Evolutionary conservation across 371 early-diverging fungal species (phyloP).

Genomic region (Saksenaea oblongispora): DNA sequence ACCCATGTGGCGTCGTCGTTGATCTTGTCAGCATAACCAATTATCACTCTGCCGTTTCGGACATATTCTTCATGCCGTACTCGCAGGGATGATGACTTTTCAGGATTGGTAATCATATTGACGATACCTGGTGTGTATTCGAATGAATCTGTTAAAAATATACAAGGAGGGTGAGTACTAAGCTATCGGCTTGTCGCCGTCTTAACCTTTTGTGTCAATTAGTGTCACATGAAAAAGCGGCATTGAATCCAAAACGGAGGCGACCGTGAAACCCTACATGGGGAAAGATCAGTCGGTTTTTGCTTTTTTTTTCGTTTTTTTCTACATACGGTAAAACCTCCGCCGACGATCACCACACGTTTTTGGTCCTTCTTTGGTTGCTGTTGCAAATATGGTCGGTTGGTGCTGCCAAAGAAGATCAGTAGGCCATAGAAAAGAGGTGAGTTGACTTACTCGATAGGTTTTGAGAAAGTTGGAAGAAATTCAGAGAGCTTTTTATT

Average conservation of each 20-base stretch:
- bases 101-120: slow-evolving; percentile 18
- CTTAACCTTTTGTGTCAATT: slow-evolving; percentile 43
- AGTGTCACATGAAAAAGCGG: slow-evolving; percentile 40
- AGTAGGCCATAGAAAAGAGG: not conserved
- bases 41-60: slow-evolving; percentile 14
- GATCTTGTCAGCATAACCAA: slow-evolving; percentile 13
- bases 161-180: not conserved
- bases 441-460: not conserved
- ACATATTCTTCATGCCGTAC: slow-evolving; percentile 16
- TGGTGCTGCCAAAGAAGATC: slow-evolving; percentile 6
- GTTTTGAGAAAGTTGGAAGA: not conserved
- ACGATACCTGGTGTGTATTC: slow-evolving; percentile 35
- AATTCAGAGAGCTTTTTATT: not conserved
- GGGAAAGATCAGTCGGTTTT: not conserved
- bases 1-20: slow-evolving; percentile 3
- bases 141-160: slow-evolving; percentile 32
- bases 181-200: not conserved
- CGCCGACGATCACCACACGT: slow-evolving; percentile 34
- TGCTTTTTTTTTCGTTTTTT: not conserved
- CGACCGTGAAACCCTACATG: slow-evolving; percentile 40
- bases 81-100: slow-evolving; percentile 8
- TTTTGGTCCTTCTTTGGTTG: slow-evolving; percentile 20
- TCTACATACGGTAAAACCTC: slow-evolving; percentile 40
- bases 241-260: slow-evolving; percentile 42
- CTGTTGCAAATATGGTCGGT: not conserved